Base-by-base conservation (phyloP, 2,329 filamentous ascomycete genomes). In the Epichloe hybrida region DNA sequence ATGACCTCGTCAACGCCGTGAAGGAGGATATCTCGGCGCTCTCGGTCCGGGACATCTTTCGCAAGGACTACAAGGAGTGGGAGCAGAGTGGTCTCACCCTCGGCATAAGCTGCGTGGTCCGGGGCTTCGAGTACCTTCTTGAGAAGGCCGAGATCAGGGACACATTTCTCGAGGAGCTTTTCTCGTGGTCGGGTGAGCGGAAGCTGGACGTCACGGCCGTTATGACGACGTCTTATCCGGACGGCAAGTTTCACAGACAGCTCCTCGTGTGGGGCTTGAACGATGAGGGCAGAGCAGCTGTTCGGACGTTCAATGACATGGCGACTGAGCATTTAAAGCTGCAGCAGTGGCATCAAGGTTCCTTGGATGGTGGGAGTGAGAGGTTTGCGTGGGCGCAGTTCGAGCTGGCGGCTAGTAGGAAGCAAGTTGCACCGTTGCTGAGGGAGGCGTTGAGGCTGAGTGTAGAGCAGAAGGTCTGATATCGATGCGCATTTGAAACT, bases 11-110 rank as follows among this genome's bases (percentile, higher is more conserved):
- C 27, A 71, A 73, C 1, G 65, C 65, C 5, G 81, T 86, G 5
- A 90, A 90, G 65, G 76, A 80, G 55, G 77, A 88, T 56, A 73
- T 93, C 48, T 77, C 74, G 3, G 57, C 62, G 0, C 67, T 93
- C 44, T 70, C 67, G 38, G 65, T 88, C 56, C 69, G 75, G 21
- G 86, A 90, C 57, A 75, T 90, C 39, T 66, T 91, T 49, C 74
- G 84, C 55, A 91, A 91, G 64, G 87, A 94, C 67, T 94, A 90
- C 68, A 94, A 94, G 69, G 75, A 86, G 61, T 93, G 86, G 86
- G 69, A 68, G 11, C 78, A 80, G 50, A 69, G 69, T 11, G 68
- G 65, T 0, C 61, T 80, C 38, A 72, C 68, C 17, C 72, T 91
- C 4, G 86, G 86, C n/a, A 79, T 87, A 15, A 79, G 79, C 58